Conservation (phyloP, 2,329 filamentous ascomycete genomes). For the Stromatinia cepivora region DNA sequence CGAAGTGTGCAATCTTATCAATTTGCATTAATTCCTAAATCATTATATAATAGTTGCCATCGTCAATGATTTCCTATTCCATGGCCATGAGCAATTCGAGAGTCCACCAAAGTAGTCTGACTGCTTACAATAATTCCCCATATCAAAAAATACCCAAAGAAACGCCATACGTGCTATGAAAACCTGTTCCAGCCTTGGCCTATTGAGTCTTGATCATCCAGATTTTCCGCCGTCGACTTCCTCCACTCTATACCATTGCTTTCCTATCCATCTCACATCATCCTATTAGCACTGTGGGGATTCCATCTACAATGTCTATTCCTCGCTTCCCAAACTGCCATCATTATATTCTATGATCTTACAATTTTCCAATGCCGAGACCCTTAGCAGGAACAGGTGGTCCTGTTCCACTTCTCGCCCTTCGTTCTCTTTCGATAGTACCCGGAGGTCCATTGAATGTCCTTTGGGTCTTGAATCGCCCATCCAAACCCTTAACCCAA, state of each 20-base stretch:
- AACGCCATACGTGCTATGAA: conserved; percentile 19
- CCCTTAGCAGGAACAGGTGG: conserved; percentile 38
- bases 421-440: conserved; percentile 46
- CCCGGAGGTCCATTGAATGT: conserved; percentile 45
- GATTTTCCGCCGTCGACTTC: not conserved
- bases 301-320: conserved; percentile 4
- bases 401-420: conserved; percentile 46
- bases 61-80: conserved; percentile 19
- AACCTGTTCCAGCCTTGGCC: conserved; percentile 2
- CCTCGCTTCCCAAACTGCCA: not conserved
- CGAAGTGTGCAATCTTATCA: not conserved
- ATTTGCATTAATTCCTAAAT: conserved; percentile 26
- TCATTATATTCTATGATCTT: conserved; percentile 28
- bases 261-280: conserved; percentile 4
- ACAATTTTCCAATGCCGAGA: conserved; percentile 24
- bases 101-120: not conserved
- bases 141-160: conserved; percentile 20
- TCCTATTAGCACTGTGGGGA: not conserved
- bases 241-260: conserved; percentile 11
- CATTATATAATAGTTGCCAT: conserved; percentile 25
- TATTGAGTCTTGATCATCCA: not conserved
- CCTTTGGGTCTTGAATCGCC: conserved; percentile 55
- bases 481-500: conserved; percentile 65
- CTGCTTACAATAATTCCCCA: conserved; percentile 8
- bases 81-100: conserved; percentile 7